These are phyloP conservation scores for Casuarina equisetifolia DNA, from an alignment of 306 rosid genomes.

Conservation along the genomic window DNA sequence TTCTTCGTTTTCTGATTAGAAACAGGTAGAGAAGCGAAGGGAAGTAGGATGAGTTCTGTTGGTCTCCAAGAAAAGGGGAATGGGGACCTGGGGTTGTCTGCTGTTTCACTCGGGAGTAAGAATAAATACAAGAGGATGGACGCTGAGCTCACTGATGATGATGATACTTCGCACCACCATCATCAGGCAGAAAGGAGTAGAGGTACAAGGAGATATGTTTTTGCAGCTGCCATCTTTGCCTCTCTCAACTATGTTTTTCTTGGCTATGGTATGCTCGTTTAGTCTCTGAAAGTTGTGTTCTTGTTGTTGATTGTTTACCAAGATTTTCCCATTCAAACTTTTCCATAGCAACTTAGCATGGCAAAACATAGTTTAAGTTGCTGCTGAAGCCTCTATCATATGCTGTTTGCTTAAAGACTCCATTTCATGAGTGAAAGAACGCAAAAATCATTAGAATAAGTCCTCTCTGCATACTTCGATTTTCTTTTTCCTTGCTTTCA, in stretches of 20 bases:
- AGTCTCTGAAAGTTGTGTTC: background rate
- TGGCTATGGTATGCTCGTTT: conserved; percentile 68
- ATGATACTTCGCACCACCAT: conserved; percentile 48
- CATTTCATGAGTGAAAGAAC: background rate
- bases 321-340: conserved; percentile 34
- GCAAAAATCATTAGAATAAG: background rate
- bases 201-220: conserved; percentile 64
- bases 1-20: conserved; percentile 8
- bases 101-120: conserved; percentile 64
- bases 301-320: background rate
- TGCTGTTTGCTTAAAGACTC: background rate
- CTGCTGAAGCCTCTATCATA: background rate
- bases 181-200: conserved; percentile 36
- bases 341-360: too few relatives aligned
- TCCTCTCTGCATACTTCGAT: background rate
- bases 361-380: too few relatives aligned
- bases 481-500: background rate
- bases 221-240: conserved; percentile 89
- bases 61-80: conserved; percentile 58
- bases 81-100: conserved; percentile 64
- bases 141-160: conserved; percentile 50
- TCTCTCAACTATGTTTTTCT: conserved; percentile 94
- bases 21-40: background rate
- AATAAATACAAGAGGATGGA: conserved; percentile 79
- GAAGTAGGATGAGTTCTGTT: conserved; percentile 50